These are phyloP conservation scores for Nakazawaea ishiwadae DNA, from an alignment of 805 yeast species.

Conservation along the genomic window DNA sequence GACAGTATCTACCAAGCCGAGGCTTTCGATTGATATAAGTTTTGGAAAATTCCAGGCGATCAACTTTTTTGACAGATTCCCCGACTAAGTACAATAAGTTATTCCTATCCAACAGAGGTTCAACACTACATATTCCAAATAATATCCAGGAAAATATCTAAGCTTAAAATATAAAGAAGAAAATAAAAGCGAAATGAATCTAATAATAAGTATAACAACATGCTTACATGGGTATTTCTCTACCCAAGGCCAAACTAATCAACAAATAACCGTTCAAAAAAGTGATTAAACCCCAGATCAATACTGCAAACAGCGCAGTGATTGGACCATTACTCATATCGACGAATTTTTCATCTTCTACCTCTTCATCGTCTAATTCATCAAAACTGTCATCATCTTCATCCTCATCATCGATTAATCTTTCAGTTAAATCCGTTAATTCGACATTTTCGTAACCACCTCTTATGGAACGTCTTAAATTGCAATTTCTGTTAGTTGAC, in stretches of 20 bases:
- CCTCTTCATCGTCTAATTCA: constrained; percentile 8
- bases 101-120: too few species aligned
- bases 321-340: constrained; percentile 63
- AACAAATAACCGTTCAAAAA: constrained; percentile 59
- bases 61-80: too few species aligned
- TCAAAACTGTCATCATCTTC: constrained; percentile 8
- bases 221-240: constrained; percentile 10
- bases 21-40: too few species aligned
- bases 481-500: constrained; percentile 24
- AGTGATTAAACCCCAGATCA: constrained; percentile 69
- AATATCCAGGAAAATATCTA: too few species aligned
- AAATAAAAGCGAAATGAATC: too few species aligned
- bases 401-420: constrained; percentile 5
- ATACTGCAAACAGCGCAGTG: constrained; percentile 43
- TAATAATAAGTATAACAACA: not conserved
- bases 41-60: too few species aligned
- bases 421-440: constrained; percentile 7
- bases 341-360: constrained; percentile 24
- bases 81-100: too few species aligned
- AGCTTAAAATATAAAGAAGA: not conserved
- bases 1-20: too few species aligned
- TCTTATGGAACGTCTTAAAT: not conserved
- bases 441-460: constrained; percentile 10
- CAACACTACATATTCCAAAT: too few species aligned
- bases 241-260: constrained; percentile 8